A percentile compares a stretch with the other conserved stretches of the same genome.
Evolutionary conservation across 23 red algal genomes (phyloP).

Genomic region (Agarophyton chilense): DNA sequence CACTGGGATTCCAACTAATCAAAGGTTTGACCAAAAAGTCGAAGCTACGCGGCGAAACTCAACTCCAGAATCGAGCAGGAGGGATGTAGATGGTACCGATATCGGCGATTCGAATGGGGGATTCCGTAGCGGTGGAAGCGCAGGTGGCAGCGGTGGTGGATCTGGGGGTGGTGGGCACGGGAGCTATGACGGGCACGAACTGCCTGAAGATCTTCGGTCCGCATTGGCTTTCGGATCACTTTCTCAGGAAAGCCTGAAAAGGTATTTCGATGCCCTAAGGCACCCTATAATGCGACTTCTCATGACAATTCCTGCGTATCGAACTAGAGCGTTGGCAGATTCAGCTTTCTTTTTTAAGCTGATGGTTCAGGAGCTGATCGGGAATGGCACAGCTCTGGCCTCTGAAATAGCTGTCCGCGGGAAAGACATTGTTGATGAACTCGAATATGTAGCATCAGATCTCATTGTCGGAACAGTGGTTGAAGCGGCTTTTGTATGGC

Average conservation of each 20-base stretch:
- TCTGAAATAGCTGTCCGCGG: slow-evolving; percentile 92
- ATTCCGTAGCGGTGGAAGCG: slow-evolving; percentile 24
- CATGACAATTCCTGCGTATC: slow-evolving; percentile 56
- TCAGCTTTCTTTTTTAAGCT: slow-evolving; percentile 93
- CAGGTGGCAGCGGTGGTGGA: slow-evolving; percentile 30
- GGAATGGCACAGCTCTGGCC: slow-evolving; percentile 92
- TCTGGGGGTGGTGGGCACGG: slow-evolving; percentile 33
- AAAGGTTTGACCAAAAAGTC: neutral
- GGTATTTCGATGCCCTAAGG: slow-evolving; percentile 56
- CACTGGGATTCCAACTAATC: neutral
- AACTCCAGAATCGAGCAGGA: neutral
- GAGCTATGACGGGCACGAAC: neutral
- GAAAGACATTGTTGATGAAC: slow-evolving; percentile 86
- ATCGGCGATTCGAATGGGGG: neutral
- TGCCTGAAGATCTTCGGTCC: slow-evolving; percentile 71
- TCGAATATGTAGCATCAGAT: slow-evolving; percentile 97
- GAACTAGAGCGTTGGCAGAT: slow-evolving; percentile 85
- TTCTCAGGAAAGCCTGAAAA: slow-evolving; percentile 20
- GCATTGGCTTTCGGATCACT: slow-evolving; percentile 66
- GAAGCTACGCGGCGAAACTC: neutral
- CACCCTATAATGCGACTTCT: slow-evolving; percentile 41
- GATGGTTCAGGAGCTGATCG: slow-evolving; percentile 89
- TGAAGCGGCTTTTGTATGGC: slow-evolving; percentile 99
- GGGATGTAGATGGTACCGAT: no score
- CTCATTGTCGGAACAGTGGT: slow-evolving; percentile 96